Base-by-base conservation (phyloP, 257 asterid species). In the Datura wrightii region DNA sequence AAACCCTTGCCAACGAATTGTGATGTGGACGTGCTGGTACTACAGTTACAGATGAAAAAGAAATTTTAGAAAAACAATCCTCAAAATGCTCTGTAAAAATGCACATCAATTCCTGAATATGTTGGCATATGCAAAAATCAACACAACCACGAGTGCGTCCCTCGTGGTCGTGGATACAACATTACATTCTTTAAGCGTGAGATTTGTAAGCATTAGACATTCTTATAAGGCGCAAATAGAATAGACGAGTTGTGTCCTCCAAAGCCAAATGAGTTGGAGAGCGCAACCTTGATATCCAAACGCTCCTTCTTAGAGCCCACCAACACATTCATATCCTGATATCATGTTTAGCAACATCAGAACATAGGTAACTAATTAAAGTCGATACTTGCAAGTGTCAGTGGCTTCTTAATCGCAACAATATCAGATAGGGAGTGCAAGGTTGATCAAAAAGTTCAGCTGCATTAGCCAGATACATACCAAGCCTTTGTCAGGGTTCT, bases 401-500 rank as follows among this genome's bases (percentile, higher is more conserved):
- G n/a, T n/a, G n/a, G n/a, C n/a, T n/a, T n/a, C n/a, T n/a, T n/a
- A n/a, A n/a, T n/a, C n/a, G n/a, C n/a, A n/a, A n/a, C n/a, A n/a
- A n/a, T n/a, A n/a, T n/a, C n/a, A n/a, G n/a, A n/a, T n/a, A n/a
- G n/a, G n/a, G n/a, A n/a, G n/a, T n/a, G n/a, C n/a, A n/a, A n/a
- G n/a, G n/a, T n/a, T n/a, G n/a, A n/a, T n/a, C 31, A 24, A 24
- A 24, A 24, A 24, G 31, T 24, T 24, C 31, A 24, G 31, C 31
- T 58, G 10, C 65, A 6, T 19, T 58, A 60, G 46, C 55, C 85
- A 81, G 82, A 24, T 71, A 41, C 97, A 86, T 93, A 96, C 99
- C 98, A 96, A 97, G n/a, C 91, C 93, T 79, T 89, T 92, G 83
- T 96, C 99, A 74, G 98, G 98, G 87, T 88, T 90, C 86, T 96